Percentiles rank a stretch among this genome's conserved stretches.
Conservation (phyloP, 169 alveolate genomes). For the Eimeria sp. region DNA sequence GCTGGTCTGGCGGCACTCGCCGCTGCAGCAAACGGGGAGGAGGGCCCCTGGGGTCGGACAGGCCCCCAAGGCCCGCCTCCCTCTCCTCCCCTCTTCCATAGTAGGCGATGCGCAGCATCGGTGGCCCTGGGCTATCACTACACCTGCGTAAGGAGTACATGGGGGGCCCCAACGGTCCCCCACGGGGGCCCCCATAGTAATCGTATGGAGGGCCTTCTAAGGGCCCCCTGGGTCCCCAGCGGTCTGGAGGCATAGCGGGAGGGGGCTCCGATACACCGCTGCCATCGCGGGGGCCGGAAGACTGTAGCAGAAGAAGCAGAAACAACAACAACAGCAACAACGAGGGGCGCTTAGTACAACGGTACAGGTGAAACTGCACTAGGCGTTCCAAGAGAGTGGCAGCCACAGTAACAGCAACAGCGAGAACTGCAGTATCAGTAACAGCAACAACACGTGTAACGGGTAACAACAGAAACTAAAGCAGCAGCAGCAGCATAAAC, state of each 20-base stretch:
- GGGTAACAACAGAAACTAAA: not conserved
- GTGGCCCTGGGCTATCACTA: not conserved
- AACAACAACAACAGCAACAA: not conserved
- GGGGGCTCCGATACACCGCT: not conserved
- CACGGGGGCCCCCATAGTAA: not conserved
- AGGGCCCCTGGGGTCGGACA: not conserved
- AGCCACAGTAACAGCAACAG: not conserved
- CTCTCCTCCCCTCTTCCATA: not conserved
- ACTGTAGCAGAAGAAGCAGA: not conserved
- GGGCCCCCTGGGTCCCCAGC: not conserved
- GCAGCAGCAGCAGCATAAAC: too few species aligned
- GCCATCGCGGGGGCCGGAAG: conserved; percentile 12
- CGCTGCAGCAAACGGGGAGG: not conserved
- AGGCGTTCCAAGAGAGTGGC: not conserved
- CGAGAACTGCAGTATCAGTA: not conserved
- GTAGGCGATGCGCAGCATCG: not conserved
- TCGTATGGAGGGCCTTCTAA: not conserved
- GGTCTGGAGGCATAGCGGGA: not conserved
- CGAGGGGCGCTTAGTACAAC: not conserved
- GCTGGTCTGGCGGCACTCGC: not conserved
- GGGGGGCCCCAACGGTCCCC: not conserved
- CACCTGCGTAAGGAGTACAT: not conserved
- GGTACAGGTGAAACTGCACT: not conserved
- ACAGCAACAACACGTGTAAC: not conserved
- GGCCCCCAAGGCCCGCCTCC: not conserved